Base-by-base conservation (phyloP, 441 rosid species). In the Mallotus repandus region DNA sequence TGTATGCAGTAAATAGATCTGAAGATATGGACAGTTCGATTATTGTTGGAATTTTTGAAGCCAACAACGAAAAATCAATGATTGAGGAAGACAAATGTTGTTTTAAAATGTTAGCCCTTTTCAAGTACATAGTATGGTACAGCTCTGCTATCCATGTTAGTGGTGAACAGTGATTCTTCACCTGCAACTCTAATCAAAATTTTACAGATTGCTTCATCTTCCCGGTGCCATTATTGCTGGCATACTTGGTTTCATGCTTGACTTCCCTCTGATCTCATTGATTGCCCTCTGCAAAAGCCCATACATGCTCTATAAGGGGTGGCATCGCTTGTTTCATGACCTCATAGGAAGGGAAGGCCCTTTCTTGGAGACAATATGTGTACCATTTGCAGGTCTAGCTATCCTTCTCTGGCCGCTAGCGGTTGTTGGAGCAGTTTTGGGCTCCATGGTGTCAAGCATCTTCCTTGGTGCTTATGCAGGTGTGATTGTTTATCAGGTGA, bases 341-440 rank as follows among this genome's bases (percentile, higher is more conserved):
- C 98, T 96, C 35, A 81, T 89, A 63, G 99, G 99, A 48, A 91
- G 99, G 79, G 97, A 96, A 89, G 99, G 98, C 62, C 99, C 98
- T 54, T 96, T 93, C 87, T 86, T 96, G 87, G 99, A 96, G 79
- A 91, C 97, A 5, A 88, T 96, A 81, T 96, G 99, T 72, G 97
- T 96, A 69, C 99, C 99, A 67, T 91, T 93, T 49, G 98, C 98
- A 2, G 98, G 98, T 62, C 97, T 96, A 69, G 97, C 87, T 56
- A 93, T 96, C 76, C 74, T 96, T 77, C 89, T 96, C 38, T 96
- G 99, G 99, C 99, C 98, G 57, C 76, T 91, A 80, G 99, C 90
- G 41, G 99, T 96, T 56, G 86, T 75, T 62, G 99, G 97, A n/a
- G 93, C 99, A 14, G 90, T 96, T 56, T 75, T 89, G 78, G 97